These are phyloP conservation scores for Hemisphaericaspora nanyangensis DNA, from an alignment of 805 yeast species.

Conservation along the genomic window DNA sequence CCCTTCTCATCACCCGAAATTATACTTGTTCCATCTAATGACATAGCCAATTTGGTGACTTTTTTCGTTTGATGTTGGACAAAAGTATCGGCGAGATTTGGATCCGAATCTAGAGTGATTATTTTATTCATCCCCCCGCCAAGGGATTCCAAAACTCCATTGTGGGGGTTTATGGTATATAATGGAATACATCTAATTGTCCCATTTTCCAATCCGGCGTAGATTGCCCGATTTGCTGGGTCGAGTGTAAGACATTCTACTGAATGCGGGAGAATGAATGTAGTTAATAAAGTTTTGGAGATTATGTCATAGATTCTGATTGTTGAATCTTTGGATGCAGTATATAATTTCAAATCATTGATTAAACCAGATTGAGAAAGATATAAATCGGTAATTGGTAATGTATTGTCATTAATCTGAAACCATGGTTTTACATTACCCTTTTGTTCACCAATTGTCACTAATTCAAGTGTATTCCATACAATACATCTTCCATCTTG, in stretches of 20 bases:
- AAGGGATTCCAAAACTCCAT: conserved; percentile 49
- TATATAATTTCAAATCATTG: conserved; percentile 59
- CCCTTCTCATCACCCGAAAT: conserved; percentile 78
- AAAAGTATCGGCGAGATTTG: conserved; percentile 47
- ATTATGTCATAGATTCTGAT: conserved; percentile 63
- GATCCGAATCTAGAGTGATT: conserved; percentile 49
- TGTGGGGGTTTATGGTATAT: conserved; percentile 32
- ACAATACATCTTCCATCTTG: conserved; percentile 73
- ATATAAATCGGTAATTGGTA: conserved; percentile 48
- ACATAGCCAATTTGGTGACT: conserved; percentile 54
- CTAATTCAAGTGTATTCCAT: conserved; percentile 67
- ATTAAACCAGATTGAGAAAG: conserved; percentile 48
- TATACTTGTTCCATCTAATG: conserved; percentile 71
- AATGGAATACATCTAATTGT: conserved; percentile 53
- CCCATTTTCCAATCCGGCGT: conserved; percentile 68
- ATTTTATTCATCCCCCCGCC: conserved; percentile 60
- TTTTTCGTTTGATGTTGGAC: conserved; percentile 30
- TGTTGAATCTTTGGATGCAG: conserved; percentile 73
- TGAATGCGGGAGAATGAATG: conserved; percentile 64
- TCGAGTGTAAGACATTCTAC: conserved; percentile 62
- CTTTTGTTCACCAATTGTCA: conserved; percentile 27
- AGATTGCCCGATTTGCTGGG: conserved; percentile 73
- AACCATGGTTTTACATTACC: conserved; percentile 52
- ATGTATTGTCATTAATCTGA: conserved; percentile 58
- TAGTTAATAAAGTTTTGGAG: conserved; percentile 48